Percentiles rank a stretch among this genome's conserved stretches.
These are phyloP conservation scores for Schizosaccharomyces cryophilus DNA, from an alignment of 805 yeast genomes.

Conservation along the genomic window DNA sequence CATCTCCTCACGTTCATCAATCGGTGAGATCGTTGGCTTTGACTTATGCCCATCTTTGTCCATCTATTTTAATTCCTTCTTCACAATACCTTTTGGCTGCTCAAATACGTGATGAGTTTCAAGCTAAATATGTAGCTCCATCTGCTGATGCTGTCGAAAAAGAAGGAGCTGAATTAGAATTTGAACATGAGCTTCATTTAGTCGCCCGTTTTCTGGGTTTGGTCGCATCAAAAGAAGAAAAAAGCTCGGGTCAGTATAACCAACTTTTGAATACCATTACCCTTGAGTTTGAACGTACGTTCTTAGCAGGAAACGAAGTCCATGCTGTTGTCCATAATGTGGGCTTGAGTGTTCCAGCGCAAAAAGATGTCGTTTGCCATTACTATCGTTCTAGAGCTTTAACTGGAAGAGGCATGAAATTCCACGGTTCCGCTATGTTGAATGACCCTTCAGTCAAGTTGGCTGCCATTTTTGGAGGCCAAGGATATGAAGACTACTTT, in stretches of 20 bases:
- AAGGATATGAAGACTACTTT: slow-evolving; percentile 95
- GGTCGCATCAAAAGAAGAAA: slow-evolving; percentile 16
- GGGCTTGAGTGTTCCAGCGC: slow-evolving; percentile 31
- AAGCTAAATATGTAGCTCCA: slow-evolving; percentile 19
- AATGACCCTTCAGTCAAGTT: slow-evolving; percentile 31
- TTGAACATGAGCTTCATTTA: slow-evolving; percentile 77
- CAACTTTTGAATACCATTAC: slow-evolving; percentile 48
- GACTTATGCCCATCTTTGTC: slow-evolving; percentile 69
- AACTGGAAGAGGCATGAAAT: slow-evolving; percentile 24
- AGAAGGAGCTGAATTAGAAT: slow-evolving; percentile 63
- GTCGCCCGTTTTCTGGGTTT: slow-evolving; percentile 59
- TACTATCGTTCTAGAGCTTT: slow-evolving; percentile 41
- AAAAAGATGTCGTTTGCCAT: slow-evolving; percentile 48
- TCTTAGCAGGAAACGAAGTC: slow-evolving; percentile 52
- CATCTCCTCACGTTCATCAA: slow-evolving; percentile 21
- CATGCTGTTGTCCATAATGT: slow-evolving; percentile 66
- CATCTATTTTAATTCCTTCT: slow-evolving; percentile 68
- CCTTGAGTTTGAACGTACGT: slow-evolving; percentile 64
- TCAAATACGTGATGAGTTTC: slow-evolving; percentile 70
- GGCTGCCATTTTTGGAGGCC: slow-evolving; percentile 90
- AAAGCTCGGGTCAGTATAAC: slow-evolving; percentile 29
- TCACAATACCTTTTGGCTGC: slow-evolving; percentile 54
- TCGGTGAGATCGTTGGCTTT: slow-evolving; percentile 61
- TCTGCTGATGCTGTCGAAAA: slow-evolving; percentile 30
- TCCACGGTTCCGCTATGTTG: slow-evolving; percentile 35